Evolutionary conservation across 106 monocot genomes (phyloP).

Genomic region (Acorus gramineus): DNA sequence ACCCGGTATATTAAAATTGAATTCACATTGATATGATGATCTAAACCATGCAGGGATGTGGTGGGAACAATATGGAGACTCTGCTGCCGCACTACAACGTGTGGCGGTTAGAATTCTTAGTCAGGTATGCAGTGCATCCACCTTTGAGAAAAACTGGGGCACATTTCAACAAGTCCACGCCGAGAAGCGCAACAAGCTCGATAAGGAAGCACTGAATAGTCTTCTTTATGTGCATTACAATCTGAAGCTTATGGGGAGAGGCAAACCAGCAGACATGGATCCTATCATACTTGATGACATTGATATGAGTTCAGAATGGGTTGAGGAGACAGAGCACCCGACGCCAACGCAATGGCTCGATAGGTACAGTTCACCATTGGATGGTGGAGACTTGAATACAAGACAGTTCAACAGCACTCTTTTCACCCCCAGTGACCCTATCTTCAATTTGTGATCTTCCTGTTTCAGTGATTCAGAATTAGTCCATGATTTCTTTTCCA

Average conservation of each 20-base stretch:
- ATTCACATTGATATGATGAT: too few relatives aligned
- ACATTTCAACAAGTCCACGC: conserved; percentile 51
- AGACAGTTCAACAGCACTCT: conserved; percentile 64
- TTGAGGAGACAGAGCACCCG: conserved; percentile 58
- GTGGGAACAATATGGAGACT: conserved; percentile 99
- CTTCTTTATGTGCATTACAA: conserved; percentile 85
- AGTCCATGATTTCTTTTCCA: too few relatives aligned
- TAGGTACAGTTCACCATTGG: conserved; percentile 59
- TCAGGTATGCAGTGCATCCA: conserved; percentile 72
- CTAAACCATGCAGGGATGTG: conserved; percentile 54
- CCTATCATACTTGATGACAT: conserved; percentile 65
- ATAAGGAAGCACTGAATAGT: conserved; percentile 62
- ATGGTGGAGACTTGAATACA: conserved; percentile 65
- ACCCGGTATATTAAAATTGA: too few relatives aligned
- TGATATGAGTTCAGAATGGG: conserved; percentile 93
- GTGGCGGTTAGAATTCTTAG: conserved; percentile 79
- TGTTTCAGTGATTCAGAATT: too few relatives aligned
- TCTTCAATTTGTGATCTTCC: conserved; percentile 58
- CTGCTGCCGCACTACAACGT: conserved; percentile 62
- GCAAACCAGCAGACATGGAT: conserved; percentile 36
- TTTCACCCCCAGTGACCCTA: conserved; percentile 59
- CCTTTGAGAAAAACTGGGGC: conserved; percentile 52
- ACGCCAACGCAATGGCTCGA: conserved; percentile 68
- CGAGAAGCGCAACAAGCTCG: conserved; percentile 77
- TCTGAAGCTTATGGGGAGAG: conserved; percentile 57